Conservation (phyloP, 768 basidiomycete genomes). For the Chalciporus piperatus region DNA sequence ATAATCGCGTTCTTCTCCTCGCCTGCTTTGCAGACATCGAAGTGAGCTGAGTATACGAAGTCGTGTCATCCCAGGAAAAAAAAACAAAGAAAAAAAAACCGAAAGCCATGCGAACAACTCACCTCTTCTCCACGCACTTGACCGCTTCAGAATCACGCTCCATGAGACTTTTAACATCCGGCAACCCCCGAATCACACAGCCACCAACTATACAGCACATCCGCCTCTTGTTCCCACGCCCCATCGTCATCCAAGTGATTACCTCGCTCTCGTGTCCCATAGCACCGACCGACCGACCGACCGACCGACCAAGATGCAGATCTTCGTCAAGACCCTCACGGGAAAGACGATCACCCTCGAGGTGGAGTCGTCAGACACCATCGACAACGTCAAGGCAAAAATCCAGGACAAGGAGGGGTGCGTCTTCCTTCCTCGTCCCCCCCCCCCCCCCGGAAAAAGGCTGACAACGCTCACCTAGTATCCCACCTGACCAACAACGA, state of each 20-base stretch:
- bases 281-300: not conserved
- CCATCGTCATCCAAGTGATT: constrained; percentile 1
- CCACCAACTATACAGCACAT: constrained; percentile 31
- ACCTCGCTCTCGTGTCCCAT: not conserved
- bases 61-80: constrained; percentile 29
- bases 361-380: constrained; percentile 29
- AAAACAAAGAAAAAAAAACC: not conserved
- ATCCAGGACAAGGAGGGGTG: constrained; percentile 71
- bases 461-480: constrained; percentile 30
- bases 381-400: constrained; percentile 29
- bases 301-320: constrained; percentile 47
- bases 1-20: constrained; percentile 52
- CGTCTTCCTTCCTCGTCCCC: constrained; percentile 7
- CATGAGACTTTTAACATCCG: constrained; percentile 19
- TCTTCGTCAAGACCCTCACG: constrained; percentile 89
- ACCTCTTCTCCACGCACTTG: not conserved
- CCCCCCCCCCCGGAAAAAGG: no score
- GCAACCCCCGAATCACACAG: constrained; percentile 24
- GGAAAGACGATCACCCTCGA: constrained; percentile 31
- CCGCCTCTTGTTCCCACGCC: constrained; percentile 17
- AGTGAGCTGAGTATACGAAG: constrained; percentile 62
- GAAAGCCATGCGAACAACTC: constrained; percentile 1
- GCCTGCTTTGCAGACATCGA: constrained; percentile 47
- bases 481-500: constrained; percentile 27
- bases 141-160: not conserved